Conservation (phyloP, 805 yeast species). For the Zygosaccharomyces siamensis region DNA sequence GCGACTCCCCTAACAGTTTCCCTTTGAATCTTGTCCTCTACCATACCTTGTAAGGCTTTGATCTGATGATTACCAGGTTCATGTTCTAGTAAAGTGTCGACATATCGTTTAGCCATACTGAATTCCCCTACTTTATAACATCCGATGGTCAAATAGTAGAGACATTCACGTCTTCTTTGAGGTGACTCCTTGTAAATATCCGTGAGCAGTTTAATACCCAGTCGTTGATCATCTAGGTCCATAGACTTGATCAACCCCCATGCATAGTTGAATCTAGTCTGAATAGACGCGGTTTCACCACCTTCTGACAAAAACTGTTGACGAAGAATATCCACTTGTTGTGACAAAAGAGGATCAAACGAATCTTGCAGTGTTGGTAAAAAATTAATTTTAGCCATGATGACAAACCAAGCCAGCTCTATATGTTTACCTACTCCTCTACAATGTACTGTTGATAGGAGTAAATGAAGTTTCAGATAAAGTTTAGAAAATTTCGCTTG, state of each 20-base stretch:
- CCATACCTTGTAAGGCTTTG: slow-evolving; percentile 59
- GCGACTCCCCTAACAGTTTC: slow-evolving; percentile 91
- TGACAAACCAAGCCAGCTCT: not conserved
- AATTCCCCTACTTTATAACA: slow-evolving; percentile 86
- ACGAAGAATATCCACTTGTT: slow-evolving; percentile 69
- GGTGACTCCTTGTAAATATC: slow-evolving; percentile 71
- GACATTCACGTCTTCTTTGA: slow-evolving; percentile 78
- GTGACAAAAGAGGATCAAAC: slow-evolving; percentile 51
- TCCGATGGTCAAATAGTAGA: slow-evolving; percentile 84
- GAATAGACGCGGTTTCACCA: slow-evolving; percentile 66
- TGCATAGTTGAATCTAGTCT: slow-evolving; percentile 87
- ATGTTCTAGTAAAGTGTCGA: slow-evolving; percentile 65
- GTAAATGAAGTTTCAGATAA: not conserved
- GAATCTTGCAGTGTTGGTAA: slow-evolving; percentile 33
- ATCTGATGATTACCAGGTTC: slow-evolving; percentile 89
- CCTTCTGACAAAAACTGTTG: slow-evolving; percentile 77
- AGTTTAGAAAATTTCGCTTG: slow-evolving; percentile 1
- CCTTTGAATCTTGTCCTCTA: slow-evolving; percentile 77
- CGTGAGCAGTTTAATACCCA: slow-evolving; percentile 73
- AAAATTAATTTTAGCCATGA: slow-evolving; percentile 27
- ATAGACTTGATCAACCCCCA: slow-evolving; percentile 89
- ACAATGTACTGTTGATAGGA: not conserved
- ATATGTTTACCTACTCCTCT: not conserved
- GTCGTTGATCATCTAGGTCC: slow-evolving; percentile 57
- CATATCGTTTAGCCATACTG: slow-evolving; percentile 76